These are phyloP conservation scores for Schrenkiella parvula DNA, from an alignment of 345 rosid species.

Conservation along the genomic window DNA sequence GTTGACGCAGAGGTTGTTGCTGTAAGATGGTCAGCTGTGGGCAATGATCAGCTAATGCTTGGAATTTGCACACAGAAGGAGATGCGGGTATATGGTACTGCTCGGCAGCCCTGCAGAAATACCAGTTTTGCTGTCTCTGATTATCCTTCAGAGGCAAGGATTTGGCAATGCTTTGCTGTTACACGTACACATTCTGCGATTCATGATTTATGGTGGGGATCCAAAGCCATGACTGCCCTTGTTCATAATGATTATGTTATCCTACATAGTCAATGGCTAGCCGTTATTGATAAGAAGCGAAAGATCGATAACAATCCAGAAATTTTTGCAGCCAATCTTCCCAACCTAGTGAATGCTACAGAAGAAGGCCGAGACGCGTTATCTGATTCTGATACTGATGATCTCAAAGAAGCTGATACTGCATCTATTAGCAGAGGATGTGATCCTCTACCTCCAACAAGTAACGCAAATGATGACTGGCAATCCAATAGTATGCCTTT, in stretches of 20 bases:
- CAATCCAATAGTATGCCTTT: constrained; percentile 29
- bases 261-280: constrained; percentile 55
- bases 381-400: constrained; percentile 33
- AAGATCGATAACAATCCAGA: constrained; percentile 22
- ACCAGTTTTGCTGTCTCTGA: constrained; percentile 36
- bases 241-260: constrained; percentile 59
- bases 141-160: constrained; percentile 34
- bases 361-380: constrained; percentile 28
- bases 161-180: constrained; percentile 79
- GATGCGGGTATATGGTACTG: constrained; percentile 51
- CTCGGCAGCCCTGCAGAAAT: constrained; percentile 47
- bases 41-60: constrained; percentile 62
- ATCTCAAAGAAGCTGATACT: constrained; percentile 21
- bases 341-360: constrained; percentile 25
- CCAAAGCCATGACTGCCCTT: constrained; percentile 48
- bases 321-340: constrained; percentile 21
- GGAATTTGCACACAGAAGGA: constrained; percentile 69
- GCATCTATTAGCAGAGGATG: constrained; percentile 24
- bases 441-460: constrained; percentile 25
- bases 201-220: constrained; percentile 63
- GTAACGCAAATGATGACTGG: constrained; percentile 25
- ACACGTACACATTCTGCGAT: constrained; percentile 45
- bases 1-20: constrained; percentile 46
- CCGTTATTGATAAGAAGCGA: constrained; percentile 36
- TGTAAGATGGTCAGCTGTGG: constrained; percentile 66